These are phyloP conservation scores for Orobanche coerulescens DNA, from an alignment of 257 asterid species.

Conservation along the genomic window DNA sequence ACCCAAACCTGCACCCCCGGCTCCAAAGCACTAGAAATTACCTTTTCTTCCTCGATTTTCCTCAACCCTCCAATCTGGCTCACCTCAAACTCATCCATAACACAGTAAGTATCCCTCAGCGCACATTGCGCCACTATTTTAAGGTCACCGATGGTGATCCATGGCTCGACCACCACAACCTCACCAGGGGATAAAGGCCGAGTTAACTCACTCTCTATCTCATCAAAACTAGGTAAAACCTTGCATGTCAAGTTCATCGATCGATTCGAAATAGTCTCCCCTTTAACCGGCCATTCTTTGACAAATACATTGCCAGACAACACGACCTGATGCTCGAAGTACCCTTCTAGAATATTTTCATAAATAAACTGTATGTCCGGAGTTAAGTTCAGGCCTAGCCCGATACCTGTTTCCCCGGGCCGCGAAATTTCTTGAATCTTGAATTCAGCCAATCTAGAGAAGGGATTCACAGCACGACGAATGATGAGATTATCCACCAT, in stretches of 20 bases:
- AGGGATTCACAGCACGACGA: constrained; percentile 42
- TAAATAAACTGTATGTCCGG: constrained; percentile 44
- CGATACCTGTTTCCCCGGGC: neutral
- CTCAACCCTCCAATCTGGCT: constrained; percentile 61
- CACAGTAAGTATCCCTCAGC: constrained; percentile 57
- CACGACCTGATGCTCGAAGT: constrained; percentile 27
- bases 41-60: constrained; percentile 43
- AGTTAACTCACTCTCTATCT: constrained; percentile 48
- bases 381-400: constrained; percentile 22
- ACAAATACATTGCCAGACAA: constrained; percentile 41
- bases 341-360: constrained; percentile 37
- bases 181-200: constrained; percentile 65
- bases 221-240: constrained; percentile 71
- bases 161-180: constrained; percentile 42
- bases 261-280: constrained; percentile 13
- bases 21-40: constrained; percentile 26
- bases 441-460: constrained; percentile 43
- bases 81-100: constrained; percentile 60
- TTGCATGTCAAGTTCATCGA: constrained; percentile 42
- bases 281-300: constrained; percentile 41
- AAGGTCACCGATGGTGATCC: constrained; percentile 44
- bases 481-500: constrained; percentile 39
- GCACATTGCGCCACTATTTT: constrained; percentile 50
- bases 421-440: constrained; percentile 31
- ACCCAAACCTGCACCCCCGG: constrained; percentile 56